Evolutionary conservation across 768 basidiomycete genomes (phyloP).

Genomic region (Pulveroboletus sp.): DNA sequence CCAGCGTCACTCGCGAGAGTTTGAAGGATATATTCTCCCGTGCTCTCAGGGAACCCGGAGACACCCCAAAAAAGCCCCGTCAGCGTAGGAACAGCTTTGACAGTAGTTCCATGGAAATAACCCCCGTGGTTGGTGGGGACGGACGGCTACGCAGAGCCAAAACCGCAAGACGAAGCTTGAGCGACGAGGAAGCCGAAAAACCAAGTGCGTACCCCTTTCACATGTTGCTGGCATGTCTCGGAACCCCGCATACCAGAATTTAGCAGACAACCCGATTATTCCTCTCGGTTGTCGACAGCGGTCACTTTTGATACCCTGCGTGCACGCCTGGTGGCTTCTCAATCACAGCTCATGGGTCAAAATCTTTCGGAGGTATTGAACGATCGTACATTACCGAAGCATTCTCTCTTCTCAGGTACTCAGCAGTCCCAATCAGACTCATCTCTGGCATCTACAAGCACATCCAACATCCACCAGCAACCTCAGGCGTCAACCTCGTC

Average conservation of each 20-base stretch:
- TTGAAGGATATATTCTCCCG: conserved; percentile 64
- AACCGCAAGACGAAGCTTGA: conserved; percentile 54
- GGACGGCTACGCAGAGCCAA: conserved; percentile 45
- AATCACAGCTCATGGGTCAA: conserved; percentile 37
- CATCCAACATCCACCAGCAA: conserved; percentile 14
- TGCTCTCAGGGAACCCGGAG: conserved; percentile 59
- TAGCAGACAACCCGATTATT: conserved; percentile 29
- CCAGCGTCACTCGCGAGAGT: conserved; percentile 53
- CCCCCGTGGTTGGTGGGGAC: conserved; percentile 42
- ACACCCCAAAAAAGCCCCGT: conserved; percentile 55
- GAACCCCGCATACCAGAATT: conserved; percentile 18
- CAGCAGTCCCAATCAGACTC: conserved; percentile 9
- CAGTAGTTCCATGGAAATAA: conserved; percentile 55
- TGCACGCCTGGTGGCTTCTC: conserved; percentile 40
- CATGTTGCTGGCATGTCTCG: conserved; percentile 7
- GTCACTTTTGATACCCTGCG: conserved; percentile 45
- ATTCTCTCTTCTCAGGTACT: not conserved
- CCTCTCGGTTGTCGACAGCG: conserved; percentile 43
- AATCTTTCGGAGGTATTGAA: conserved; percentile 29
- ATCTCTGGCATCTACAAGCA: conserved; percentile 14
- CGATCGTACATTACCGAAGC: conserved; percentile 32
- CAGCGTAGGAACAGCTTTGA: conserved; percentile 58
- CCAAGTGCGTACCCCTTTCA: conserved; percentile 40
- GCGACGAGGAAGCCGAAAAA: conserved; percentile 64
- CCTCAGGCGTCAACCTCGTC: conserved; percentile 31